Evolutionary conservation across 306 rosid species (phyloP), one percentile per base, ranked within the genome.

Genomic region (Gastrolobium villosum): DNA sequence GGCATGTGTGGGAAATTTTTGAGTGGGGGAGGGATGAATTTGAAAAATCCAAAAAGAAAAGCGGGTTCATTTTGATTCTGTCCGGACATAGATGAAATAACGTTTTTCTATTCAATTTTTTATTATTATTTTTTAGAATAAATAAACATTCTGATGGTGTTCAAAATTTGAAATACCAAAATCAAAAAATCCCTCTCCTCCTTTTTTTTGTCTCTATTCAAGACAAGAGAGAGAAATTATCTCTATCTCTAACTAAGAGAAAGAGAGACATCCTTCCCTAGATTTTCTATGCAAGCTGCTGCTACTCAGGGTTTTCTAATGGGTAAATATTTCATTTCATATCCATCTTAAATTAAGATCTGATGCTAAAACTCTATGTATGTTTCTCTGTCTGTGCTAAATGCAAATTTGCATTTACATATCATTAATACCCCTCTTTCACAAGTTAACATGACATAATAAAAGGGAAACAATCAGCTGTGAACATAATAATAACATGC

Each of bases 161-260:
- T 78, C 53, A 78, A 78, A 83, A 10, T 83, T 83, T 36, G 76
- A 78, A 83, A 78, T 59, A 61, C 65, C 20, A 4, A 56, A 71
- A 43, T 31, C 26, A 61, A 78, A 57, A 14, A 35, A 2, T 70
- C 63, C 63, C 77, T 68, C 67, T 63, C 20, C 28, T n/a, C n/a
- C n/a, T n/a, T n/a, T n/a, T n/a, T n/a, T 11, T 37, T 32, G 60
- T 10, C 35, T 50, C 32, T 4, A 48, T 37, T 37, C 41, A 11
- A 20, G 30, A 20, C 40, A 39, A n/a, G 74, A 31, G 59, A 32
- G 74, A 48, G 74, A 43, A 6, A 60, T 20, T 20, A 0, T 20
- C 26, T 20, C 26, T 20, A 20, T 20, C 0, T 20, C 26, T 20
- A 20, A 20, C 26, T 20, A 20, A 20, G 26, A 20, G 0, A 20